Conservation (phyloP, 2,329 filamentous ascomycete species). For the Paecilomyces fulvus region DNA sequence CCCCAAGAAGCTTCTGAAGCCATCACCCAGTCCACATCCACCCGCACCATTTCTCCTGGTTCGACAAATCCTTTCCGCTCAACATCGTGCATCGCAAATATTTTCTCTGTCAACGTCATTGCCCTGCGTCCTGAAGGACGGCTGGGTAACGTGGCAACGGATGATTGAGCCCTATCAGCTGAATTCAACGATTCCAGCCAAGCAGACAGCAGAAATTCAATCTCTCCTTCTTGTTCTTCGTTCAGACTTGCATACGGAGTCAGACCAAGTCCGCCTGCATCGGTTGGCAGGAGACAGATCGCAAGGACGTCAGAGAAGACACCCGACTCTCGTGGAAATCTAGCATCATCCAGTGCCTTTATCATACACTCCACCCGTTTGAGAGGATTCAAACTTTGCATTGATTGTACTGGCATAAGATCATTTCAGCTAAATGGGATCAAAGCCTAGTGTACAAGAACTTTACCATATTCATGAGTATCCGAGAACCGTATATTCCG, state of each 20-base stretch:
- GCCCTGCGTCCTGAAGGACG: slow-evolving; percentile 11
- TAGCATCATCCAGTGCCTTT: neutral
- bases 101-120: slow-evolving; percentile 42
- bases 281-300: slow-evolving; percentile 11
- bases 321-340: slow-evolving; percentile 3
- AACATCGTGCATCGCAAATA: slow-evolving; percentile 38
- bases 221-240: slow-evolving; percentile 10
- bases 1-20: slow-evolving; percentile 38
- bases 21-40: slow-evolving; percentile 41
- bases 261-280: slow-evolving; percentile 12
- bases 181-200: slow-evolving; percentile 23
- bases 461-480: neutral
- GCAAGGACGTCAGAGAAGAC: slow-evolving; percentile 11
- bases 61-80: slow-evolving; percentile 23
- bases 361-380: neutral
- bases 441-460: neutral
- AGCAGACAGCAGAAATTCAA: slow-evolving; percentile 17
- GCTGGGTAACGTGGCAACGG: slow-evolving; percentile 2
- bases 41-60: slow-evolving; percentile 34
- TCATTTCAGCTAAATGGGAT: neutral
- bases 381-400: neutral
- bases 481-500: neutral
- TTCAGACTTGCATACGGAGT: neutral
- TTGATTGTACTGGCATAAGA: neutral
- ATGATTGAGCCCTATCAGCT: slow-evolving; percentile 9